phyloP scores from a whole-genome alignment of 352 stramenopile genomes.

The Phytophthora sp. region DNA sequence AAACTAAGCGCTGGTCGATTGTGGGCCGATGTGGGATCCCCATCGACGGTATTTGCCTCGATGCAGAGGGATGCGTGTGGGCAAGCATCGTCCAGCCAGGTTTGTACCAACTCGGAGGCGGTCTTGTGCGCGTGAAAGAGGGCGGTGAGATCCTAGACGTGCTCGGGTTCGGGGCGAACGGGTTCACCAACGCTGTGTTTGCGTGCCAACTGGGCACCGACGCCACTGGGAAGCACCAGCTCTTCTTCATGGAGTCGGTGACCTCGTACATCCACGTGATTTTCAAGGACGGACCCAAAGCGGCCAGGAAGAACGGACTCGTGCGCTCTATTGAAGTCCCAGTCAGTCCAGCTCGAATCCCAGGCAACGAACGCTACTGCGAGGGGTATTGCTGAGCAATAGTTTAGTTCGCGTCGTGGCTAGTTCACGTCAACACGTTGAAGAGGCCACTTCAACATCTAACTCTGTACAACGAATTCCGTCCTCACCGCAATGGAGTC shows the following conservation, averaged over 20 bases:
- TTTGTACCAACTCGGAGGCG: conserved; percentile 45
- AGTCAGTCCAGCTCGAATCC: conserved; percentile 46
- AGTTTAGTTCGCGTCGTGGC: conserved; percentile 21
- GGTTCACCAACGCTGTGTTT: conserved; percentile 48
- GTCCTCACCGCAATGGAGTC: background rate
- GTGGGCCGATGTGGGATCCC: conserved; percentile 53
- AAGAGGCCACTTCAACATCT: conserved; percentile 19
- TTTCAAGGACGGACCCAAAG: conserved; percentile 37
- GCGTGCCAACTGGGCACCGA: conserved; percentile 62
- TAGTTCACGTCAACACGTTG: conserved; percentile 19
- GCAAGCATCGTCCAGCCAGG: conserved; percentile 48
- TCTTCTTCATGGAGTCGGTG: conserved; percentile 58
- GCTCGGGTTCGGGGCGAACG: conserved; percentile 57
- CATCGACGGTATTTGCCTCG: conserved; percentile 58
- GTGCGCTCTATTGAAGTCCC: conserved; percentile 50
- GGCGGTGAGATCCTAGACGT: conserved; percentile 52
- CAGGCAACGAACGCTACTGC: conserved; percentile 46
- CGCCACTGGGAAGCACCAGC: conserved; percentile 40
- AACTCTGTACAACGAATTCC: background rate
- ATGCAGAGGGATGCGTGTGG: conserved; percentile 69
- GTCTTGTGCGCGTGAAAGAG: conserved; percentile 51
- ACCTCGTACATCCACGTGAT: conserved; percentile 46
- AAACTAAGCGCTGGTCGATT: conserved; percentile 48
- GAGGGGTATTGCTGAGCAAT: conserved; percentile 53
- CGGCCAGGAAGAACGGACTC: conserved; percentile 37